Percentiles rank a stretch among this genome's conserved stretches.
Conservation (phyloP, 768 basidiomycete genomes). For the Tephrocybe sp. region DNA sequence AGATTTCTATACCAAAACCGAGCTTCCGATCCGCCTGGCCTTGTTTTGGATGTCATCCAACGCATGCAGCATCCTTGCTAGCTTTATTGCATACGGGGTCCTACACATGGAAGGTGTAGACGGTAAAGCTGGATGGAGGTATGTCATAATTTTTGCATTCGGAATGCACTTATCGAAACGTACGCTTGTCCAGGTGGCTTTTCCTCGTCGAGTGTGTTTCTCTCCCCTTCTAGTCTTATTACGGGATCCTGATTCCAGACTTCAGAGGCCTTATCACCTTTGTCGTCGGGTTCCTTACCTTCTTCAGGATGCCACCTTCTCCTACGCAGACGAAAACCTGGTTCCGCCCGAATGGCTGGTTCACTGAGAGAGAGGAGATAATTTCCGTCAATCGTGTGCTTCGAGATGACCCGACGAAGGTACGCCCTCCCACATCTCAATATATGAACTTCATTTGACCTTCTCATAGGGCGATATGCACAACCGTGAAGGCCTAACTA, state of each 20-base stretch:
- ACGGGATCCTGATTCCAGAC: background rate
- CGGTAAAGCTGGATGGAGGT: conserved; percentile 53
- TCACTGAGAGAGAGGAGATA: conserved; percentile 58
- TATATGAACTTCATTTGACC: background rate
- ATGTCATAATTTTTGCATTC: background rate
- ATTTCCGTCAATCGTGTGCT: conserved; percentile 63
- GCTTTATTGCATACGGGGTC: conserved; percentile 63
- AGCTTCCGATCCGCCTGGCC: conserved; percentile 56
- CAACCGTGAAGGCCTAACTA: conserved; percentile 60
- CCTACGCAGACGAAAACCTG: conserved; percentile 59
- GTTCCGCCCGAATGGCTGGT: conserved; percentile 65
- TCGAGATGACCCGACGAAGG: conserved; percentile 64
- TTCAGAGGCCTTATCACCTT: conserved; percentile 48
- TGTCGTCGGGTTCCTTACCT: conserved; percentile 50
- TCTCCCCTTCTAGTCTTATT: background rate
- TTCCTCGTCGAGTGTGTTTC: conserved; percentile 51
- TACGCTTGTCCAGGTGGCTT: conserved; percentile 36
- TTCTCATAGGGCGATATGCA: conserved; percentile 60
- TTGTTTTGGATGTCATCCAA: conserved; percentile 56
- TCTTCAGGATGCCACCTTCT: conserved; percentile 60
- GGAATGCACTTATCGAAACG: background rate
- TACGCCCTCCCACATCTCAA: conserved; percentile 8
- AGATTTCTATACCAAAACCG: conserved; percentile 63
- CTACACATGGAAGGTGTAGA: conserved; percentile 56
- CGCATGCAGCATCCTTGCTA: conserved; percentile 44